These are phyloP conservation scores for Paecilomyces sp. DNA, from an alignment of 2,329 filamentous ascomycete genomes.

Conservation along the genomic window DNA sequence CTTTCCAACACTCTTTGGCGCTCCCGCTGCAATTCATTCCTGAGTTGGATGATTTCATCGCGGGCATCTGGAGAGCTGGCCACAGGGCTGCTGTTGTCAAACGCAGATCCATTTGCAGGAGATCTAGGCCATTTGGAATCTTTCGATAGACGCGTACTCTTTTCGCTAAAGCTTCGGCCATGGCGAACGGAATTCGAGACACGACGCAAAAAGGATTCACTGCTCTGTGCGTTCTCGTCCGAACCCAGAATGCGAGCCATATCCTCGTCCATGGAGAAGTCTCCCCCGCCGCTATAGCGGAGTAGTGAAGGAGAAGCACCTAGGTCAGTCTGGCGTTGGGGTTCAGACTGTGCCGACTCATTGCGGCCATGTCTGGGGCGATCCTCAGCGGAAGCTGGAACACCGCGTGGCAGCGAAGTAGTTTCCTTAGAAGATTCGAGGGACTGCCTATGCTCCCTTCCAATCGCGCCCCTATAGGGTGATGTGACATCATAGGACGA, in stretches of 20 bases:
- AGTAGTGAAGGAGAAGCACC: constrained; percentile 61
- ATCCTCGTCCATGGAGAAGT: constrained; percentile 93
- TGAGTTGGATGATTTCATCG: constrained; percentile 60
- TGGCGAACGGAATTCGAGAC: constrained; percentile 93
- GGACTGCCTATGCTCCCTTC: background rate
- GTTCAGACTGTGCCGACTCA: constrained; percentile 40
- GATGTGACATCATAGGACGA: background rate
- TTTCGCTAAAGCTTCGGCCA: constrained; percentile 76
- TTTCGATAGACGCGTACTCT: constrained; percentile 48
- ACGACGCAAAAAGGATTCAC: constrained; percentile 73
- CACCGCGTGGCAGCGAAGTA: background rate
- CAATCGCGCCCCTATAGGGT: background rate
- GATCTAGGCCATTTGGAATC: constrained; percentile 67
- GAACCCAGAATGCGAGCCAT: constrained; percentile 80
- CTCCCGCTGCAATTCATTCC: constrained; percentile 69
- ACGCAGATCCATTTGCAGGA: constrained; percentile 47
- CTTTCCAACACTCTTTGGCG: constrained; percentile 81
- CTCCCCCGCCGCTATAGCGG: constrained; percentile 68
- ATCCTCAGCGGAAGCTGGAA: background rate
- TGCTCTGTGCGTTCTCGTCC: constrained; percentile 49
- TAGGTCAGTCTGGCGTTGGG: constrained; percentile 30
- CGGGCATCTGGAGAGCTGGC: constrained; percentile 49
- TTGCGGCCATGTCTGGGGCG: constrained; percentile 28
- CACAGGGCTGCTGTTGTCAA: constrained; percentile 67
- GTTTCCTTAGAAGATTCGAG: background rate